Conservation (phyloP, 345 rosid species). For the Toxicodendron radicans region DNA sequence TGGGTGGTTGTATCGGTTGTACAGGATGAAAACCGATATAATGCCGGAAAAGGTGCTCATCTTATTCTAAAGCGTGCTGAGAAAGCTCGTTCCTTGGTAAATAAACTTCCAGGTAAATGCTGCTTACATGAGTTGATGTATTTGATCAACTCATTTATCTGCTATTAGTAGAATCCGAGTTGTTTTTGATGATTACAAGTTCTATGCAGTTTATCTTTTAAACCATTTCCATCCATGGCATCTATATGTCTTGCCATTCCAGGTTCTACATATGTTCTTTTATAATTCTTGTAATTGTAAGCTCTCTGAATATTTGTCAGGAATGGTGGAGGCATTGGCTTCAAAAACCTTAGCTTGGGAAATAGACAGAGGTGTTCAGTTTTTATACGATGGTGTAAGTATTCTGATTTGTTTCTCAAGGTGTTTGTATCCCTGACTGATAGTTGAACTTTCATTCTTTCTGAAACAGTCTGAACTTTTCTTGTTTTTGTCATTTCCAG, state of each 20-base stretch:
- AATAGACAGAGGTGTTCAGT: conserved; percentile 71
- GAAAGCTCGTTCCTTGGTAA: conserved; percentile 92
- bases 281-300: conserved; percentile 5
- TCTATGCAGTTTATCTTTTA: background rate
- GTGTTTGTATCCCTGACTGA: background rate
- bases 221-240: background rate
- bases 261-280: background rate
- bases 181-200: background rate
- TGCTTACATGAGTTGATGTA: background rate
- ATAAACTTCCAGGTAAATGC: conserved; percentile 79
- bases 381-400: conserved; percentile 93
- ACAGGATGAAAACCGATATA: conserved; percentile 95
- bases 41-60: conserved; percentile 98
- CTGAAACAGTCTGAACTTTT: conserved; percentile 16
- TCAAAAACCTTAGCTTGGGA: conserved; percentile 90
- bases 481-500: conserved; percentile 36
- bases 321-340: conserved; percentile 85
- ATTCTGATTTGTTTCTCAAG: background rate
- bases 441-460: background rate
- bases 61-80: conserved; percentile 96
- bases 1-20: conserved; percentile 28
- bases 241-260: background rate
- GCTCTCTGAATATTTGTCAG: conserved; percentile 35
- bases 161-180: background rate
- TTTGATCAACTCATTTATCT: background rate